A percentile compares a stretch with the other conserved stretches of the same genome.
phyloP scores from a whole-genome alignment of 2,329 filamentous ascomycete genomes.

The Mollisia scopiformis region DNA sequence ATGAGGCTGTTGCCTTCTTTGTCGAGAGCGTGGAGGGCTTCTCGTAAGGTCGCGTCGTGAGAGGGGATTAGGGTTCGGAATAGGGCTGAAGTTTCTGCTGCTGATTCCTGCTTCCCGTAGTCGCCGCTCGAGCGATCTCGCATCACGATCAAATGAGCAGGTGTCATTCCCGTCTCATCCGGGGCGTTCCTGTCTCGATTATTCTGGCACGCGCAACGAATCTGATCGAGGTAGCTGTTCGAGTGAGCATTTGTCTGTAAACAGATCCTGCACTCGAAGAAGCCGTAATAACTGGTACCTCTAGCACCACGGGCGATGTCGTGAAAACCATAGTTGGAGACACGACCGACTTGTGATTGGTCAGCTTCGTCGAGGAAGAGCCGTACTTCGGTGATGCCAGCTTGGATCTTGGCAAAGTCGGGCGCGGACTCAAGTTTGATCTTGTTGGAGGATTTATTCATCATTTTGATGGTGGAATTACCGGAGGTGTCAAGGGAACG shows the following conservation, averaged over 20 bases:
- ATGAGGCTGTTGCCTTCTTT: conserved; percentile 25
- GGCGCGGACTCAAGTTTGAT: conserved; percentile 17
- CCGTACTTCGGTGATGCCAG: conserved; percentile 23
- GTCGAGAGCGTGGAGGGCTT: conserved; percentile 28
- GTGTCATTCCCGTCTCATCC: conserved; percentile 27
- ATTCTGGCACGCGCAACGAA: conserved; percentile 23
- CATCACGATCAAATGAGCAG: conserved; percentile 26
- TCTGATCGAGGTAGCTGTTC: conserved; percentile 26
- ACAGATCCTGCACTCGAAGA: conserved; percentile 25
- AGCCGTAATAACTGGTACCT: conserved; percentile 15
- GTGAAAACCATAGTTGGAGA: conserved; percentile 25
- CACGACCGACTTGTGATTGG: neutral
- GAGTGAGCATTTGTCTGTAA: conserved; percentile 21
- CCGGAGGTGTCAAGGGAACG: conserved; percentile 27
- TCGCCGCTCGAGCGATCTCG: conserved; percentile 19
- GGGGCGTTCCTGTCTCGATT: conserved; percentile 26
- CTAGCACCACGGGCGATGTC: conserved; percentile 28
- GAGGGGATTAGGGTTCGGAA: conserved; percentile 21
- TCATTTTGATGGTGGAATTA: conserved; percentile 19
- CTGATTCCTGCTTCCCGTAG: conserved; percentile 13
- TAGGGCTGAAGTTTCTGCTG: conserved; percentile 21
- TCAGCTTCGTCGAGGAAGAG: conserved; percentile 16
- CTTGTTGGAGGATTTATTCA: conserved; percentile 24
- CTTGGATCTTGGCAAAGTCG: conserved; percentile 22
- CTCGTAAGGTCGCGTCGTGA: conserved; percentile 17